Evolutionary conservation across 192 early-diverging fungal species (phyloP).

Genomic region (Rhizophlyctis rosea): DNA sequence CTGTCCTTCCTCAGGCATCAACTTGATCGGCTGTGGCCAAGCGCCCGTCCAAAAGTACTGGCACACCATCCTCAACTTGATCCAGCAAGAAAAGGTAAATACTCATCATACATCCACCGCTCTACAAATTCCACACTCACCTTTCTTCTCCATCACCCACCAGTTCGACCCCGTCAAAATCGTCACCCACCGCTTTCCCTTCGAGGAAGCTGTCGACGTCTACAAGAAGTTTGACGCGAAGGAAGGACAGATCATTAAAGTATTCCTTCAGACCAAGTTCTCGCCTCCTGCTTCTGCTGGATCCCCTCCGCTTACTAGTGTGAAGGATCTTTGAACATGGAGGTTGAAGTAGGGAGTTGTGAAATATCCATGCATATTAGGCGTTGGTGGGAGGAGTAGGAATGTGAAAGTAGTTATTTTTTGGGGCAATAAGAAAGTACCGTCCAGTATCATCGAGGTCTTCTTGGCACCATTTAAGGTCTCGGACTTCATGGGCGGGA

Average conservation of each 20-base stretch:
- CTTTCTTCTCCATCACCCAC: neutral
- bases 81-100: slow-evolving; percentile 19
- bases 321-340: no score
- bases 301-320: slow-evolving; percentile 2
- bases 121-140: no score
- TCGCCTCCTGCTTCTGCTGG: slow-evolving; percentile 9
- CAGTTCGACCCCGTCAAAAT: slow-evolving; percentile 46
- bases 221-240: slow-evolving; percentile 51
- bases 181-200: slow-evolving; percentile 44
- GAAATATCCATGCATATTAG: no score
- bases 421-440: no score
- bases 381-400: no score
- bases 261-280: slow-evolving; percentile 32
- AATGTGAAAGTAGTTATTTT: no score
- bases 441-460: no score
- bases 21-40: slow-evolving; percentile 39
- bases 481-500: no score
- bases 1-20: slow-evolving; percentile 19
- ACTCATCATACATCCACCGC: neutral
- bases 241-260: slow-evolving; percentile 51
- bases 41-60: slow-evolving; percentile 51
- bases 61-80: slow-evolving; percentile 31
- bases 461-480: no score
- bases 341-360: no score
- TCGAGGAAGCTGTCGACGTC: slow-evolving; percentile 38